phyloP scores from a whole-genome alignment of 441 rosid species.

The Croton laevigatus region DNA sequence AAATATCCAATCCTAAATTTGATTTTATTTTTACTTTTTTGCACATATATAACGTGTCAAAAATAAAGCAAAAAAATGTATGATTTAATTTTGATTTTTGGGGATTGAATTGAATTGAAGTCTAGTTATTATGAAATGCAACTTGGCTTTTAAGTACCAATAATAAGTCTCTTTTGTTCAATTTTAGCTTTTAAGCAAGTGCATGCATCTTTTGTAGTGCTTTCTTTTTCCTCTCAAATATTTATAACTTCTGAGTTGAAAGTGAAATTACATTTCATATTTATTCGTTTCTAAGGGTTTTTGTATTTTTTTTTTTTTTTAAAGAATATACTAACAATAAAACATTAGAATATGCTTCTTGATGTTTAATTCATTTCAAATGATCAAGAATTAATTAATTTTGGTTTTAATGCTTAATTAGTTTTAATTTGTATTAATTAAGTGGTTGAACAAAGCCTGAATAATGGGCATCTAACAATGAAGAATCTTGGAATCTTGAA shows the following conservation, averaged over 20 bases:
- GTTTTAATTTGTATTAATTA: no score
- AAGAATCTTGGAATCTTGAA: not conserved
- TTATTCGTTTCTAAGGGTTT: not conserved
- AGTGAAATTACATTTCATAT: conserved; percentile 8
- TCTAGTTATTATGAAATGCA: not conserved
- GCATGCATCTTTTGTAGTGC: conserved; percentile 13
- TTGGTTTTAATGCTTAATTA: no score
- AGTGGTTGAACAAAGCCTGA: no score
- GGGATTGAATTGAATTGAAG: not conserved
- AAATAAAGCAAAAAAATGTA: not conserved
- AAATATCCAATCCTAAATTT: not conserved
- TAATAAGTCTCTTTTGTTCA: not conserved
- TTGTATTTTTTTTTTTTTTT: no score
- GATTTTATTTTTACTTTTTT: no score
- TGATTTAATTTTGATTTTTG: not conserved
- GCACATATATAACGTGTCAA: conserved; percentile 15
- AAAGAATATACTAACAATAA: not conserved
- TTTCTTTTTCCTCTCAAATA: not conserved
- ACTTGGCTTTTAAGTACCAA: not conserved
- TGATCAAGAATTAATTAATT: no score
- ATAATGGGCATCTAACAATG: no score
- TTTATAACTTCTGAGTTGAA: not conserved
- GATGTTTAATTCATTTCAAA: no score
- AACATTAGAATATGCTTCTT: not conserved
- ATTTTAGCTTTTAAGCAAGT: conserved; percentile 17